Evolutionary conservation across 1,284 basidiomycete species (phyloP), one percentile per base, ranked within the genome.

Genomic region (Cutaneotrichosporon dermatis): DNA sequence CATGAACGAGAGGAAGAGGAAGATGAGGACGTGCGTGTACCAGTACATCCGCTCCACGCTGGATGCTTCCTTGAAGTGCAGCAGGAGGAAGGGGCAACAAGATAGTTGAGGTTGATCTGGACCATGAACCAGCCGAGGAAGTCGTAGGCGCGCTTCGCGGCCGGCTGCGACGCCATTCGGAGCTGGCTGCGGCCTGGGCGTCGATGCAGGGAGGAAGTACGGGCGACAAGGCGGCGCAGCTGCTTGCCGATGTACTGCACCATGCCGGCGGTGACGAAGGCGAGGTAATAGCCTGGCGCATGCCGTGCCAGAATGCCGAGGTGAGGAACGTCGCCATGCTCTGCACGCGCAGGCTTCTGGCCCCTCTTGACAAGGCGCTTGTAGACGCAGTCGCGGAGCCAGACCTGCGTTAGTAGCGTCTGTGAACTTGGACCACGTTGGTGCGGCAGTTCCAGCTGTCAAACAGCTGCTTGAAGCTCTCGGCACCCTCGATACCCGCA

Each of bases 351-450:
- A 3, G 90, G 88, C 73, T 94, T 95, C 82, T 89, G 85, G 52
- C 88, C 92, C 73, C 88, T 88, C 51, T 88, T 88, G 0, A 90
- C 91, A 58, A 99, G 86, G 16, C 95, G 90, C 79, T 98, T 98
- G 83, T 99, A 99, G 2, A 99, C 84, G 64, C 90, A 93, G 74
- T 99, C 94, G 54, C 95, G 83, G 3, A 99, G 84, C 95, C 95
- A 99, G 16, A 96, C 83, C 76, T 96, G 90, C 12, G 6, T 60
- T 66, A 63, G 48, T 45, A 10, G 13, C 25, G 25, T 25, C 25
- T 25, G 25, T 25, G 11, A 89, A 89, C 77, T 92, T 25, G 25
- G 25, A 92, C 80, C 93, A 95, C 94, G 91, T 40, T 88, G 82
- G 77, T 97, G 88, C 77, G 59, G 65, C 77, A 79, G 62, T 84